These are phyloP conservation scores for Claviceps spartinae DNA, from an alignment of 2,329 filamentous ascomycete genomes.

Conservation along the genomic window DNA sequence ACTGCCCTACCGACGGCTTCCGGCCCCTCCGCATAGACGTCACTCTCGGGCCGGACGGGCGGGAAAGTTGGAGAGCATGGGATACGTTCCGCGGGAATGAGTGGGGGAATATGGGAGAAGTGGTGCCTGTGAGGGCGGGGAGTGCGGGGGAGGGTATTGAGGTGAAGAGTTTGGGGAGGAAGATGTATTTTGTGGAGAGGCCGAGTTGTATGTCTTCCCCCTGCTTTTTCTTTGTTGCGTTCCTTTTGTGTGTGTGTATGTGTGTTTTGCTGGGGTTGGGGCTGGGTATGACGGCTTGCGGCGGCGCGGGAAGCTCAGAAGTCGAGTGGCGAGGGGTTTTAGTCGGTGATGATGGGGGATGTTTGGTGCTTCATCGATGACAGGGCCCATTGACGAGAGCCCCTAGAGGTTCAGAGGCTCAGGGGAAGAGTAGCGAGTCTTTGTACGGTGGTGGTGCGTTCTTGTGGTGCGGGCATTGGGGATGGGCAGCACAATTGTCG, in stretches of 20 bases:
- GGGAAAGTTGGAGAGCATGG: slow-evolving; percentile 44
- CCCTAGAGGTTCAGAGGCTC: too few relatives aligned
- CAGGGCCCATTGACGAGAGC: too few relatives aligned
- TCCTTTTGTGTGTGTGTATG: not conserved
- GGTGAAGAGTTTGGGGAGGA: slow-evolving; percentile 45
- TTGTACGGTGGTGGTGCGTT: too few relatives aligned
- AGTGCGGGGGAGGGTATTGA: slow-evolving; percentile 34
- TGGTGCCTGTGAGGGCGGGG: slow-evolving; percentile 24
- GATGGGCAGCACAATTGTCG: too few relatives aligned
- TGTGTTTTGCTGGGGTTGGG: not conserved
- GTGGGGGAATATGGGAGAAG: slow-evolving; percentile 75
- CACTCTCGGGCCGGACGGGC: slow-evolving; percentile 22
- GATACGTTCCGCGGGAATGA: slow-evolving; percentile 82
- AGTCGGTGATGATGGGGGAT: too few relatives aligned
- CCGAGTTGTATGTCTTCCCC: slow-evolving; percentile 50
- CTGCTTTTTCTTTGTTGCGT: not conserved
- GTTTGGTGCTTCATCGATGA: too few relatives aligned
- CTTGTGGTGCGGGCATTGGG: too few relatives aligned
- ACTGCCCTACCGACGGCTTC: slow-evolving; percentile 63
- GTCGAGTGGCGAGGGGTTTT: too few relatives aligned
- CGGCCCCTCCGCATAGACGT: slow-evolving; percentile 72
- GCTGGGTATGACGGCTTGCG: too few relatives aligned
- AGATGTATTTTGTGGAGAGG: slow-evolving; percentile 66
- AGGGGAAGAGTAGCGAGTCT: too few relatives aligned
- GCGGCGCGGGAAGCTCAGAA: too few relatives aligned